Evolutionary conservation across 345 rosid genomes (phyloP).

Genomic region (Microthlaspi erraticum): DNA sequence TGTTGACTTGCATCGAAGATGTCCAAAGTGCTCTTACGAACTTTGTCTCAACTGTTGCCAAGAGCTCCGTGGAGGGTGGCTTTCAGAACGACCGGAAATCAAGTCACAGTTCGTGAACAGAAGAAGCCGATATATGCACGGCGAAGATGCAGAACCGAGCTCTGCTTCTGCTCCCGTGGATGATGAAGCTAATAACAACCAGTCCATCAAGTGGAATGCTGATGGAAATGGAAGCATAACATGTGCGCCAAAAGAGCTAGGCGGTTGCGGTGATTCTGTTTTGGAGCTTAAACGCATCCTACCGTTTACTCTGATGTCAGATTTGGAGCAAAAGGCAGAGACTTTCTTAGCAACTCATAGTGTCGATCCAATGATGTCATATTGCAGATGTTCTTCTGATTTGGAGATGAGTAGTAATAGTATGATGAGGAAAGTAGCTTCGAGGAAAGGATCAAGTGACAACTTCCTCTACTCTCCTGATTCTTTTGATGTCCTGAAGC

Average conservation of each 20-base stretch:
- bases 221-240: slow-evolving; percentile 58
- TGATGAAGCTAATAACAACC: slow-evolving; percentile 34
- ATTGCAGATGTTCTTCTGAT: slow-evolving; percentile 36
- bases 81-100: slow-evolving; percentile 52
- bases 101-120: slow-evolving; percentile 50
- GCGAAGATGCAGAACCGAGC: slow-evolving; percentile 59
- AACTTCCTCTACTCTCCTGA: slow-evolving; percentile 70
- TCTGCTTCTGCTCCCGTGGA: slow-evolving; percentile 31
- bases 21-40: slow-evolving; percentile 76
- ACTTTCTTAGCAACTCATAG: slow-evolving; percentile 40
- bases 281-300: slow-evolving; percentile 75
- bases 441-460: slow-evolving; percentile 58
- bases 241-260: slow-evolving; percentile 69
- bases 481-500: slow-evolving; percentile 47
- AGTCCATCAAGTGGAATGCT: slow-evolving; percentile 54
- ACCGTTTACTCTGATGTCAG: slow-evolving; percentile 62
- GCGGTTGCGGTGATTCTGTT: slow-evolving; percentile 71
- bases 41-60: slow-evolving; percentile 84
- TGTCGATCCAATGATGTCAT: slow-evolving; percentile 24
- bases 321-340: slow-evolving; percentile 54
- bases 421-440: slow-evolving; percentile 53
- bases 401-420: slow-evolving; percentile 12
- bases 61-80: slow-evolving; percentile 68
- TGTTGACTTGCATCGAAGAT: slow-evolving; percentile 86
- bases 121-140: slow-evolving; percentile 77